Evolutionary conservation across 495 filamentous ascomycete genomes (phyloP).

Genomic region (Pyrenula massariospora): DNA sequence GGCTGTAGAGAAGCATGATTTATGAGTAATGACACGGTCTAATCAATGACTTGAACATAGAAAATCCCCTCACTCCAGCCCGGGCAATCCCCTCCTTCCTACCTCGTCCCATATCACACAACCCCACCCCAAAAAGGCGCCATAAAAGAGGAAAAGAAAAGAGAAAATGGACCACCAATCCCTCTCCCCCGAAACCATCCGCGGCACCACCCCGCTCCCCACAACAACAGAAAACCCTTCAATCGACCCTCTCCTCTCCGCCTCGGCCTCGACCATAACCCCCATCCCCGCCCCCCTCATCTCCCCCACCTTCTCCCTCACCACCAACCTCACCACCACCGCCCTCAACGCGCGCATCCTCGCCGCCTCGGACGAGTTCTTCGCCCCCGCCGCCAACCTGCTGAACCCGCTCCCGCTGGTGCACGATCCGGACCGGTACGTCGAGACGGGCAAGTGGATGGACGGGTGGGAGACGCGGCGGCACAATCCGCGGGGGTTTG

Average conservation of each 20-base stretch:
- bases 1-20: too few relatives aligned
- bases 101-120: too few relatives aligned
- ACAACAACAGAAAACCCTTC: neutral
- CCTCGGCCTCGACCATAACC: constrained; percentile 22
- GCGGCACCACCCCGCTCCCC: constrained; percentile 5
- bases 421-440: constrained; percentile 68
- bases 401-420: constrained; percentile 65
- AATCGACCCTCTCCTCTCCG: neutral
- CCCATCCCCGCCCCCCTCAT: constrained; percentile 46
- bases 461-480: constrained; percentile 91
- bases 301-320: constrained; percentile 51
- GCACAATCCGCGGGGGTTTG: constrained; percentile 67
- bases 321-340: constrained; percentile 64
- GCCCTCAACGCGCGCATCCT: constrained; percentile 64
- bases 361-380: constrained; percentile 77
- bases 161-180: constrained; percentile 14
- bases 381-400: constrained; percentile 72
- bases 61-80: too few relatives aligned
- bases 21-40: too few relatives aligned
- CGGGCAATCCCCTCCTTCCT: too few relatives aligned
- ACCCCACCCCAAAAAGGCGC: too few relatives aligned
- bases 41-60: too few relatives aligned
- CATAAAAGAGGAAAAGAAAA: too few relatives aligned
- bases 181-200: constrained; percentile 11
- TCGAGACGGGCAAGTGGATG: constrained; percentile 82